Evolutionary conservation across 306 rosid genomes (phyloP).

Genomic region (Mucuna pruriens): DNA sequence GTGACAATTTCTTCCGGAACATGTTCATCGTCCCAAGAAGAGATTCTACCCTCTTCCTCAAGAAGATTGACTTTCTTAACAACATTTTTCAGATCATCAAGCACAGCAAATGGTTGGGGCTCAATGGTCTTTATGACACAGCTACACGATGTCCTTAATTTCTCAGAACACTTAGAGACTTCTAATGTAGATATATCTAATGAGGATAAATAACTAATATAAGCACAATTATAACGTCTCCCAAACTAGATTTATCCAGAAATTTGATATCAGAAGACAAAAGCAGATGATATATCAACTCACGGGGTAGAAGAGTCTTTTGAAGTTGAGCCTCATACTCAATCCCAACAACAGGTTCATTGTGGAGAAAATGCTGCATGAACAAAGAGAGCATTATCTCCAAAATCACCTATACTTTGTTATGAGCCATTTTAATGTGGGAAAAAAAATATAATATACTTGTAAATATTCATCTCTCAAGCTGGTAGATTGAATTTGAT

Average conservation of each 20-base stretch:
- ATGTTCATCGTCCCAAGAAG: constrained; percentile 86
- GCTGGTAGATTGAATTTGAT: constrained; percentile 94
- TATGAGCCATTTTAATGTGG: constrained; percentile 24
- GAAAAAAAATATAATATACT: constrained; percentile 50
- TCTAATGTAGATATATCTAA: constrained; percentile 76
- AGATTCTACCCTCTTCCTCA: constrained; percentile 71
- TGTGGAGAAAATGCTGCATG: constrained; percentile 86
- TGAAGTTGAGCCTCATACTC: constrained; percentile 98
- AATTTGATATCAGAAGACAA: constrained; percentile 22
- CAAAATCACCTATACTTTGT: constrained; percentile 18
- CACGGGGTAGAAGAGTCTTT: constrained; percentile 91
- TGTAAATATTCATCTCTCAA: constrained; percentile 91
- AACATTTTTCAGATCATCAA: constrained; percentile 81
- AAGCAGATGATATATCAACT: constrained; percentile 47
- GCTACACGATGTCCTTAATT: constrained; percentile 70
- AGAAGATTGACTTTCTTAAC: constrained; percentile 62
- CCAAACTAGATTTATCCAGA: constrained; percentile 22
- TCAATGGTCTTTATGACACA: constrained; percentile 98
- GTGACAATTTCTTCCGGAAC: constrained; percentile 92
- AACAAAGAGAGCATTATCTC: constrained; percentile 38
- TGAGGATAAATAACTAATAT: constrained; percentile 31
- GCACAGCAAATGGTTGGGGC: constrained; percentile 74
- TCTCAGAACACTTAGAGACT: constrained; percentile 78
- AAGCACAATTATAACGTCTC: constrained; percentile 36
- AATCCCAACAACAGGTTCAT: constrained; percentile 89